phyloP scores from a whole-genome alignment of 345 rosid genomes.

The Bretschneidera sinensis region DNA sequence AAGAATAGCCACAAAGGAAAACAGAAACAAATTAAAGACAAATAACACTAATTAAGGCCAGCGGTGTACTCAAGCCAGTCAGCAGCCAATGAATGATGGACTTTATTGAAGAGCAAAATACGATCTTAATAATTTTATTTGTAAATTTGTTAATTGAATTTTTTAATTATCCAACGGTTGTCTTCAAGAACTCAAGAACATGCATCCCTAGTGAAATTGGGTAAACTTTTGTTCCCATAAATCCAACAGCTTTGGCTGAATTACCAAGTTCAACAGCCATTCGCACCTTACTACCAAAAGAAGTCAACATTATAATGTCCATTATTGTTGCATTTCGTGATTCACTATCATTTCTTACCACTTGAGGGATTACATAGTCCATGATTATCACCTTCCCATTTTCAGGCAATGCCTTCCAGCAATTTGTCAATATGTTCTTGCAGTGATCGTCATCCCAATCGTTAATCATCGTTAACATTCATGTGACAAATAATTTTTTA shows the following conservation, averaged over 20 bases:
- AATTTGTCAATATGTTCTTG: background rate
- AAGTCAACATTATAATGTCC: background rate
- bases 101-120: too few species aligned
- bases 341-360: background rate
- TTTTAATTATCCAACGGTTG: too few species aligned
- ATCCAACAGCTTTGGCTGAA: background rate
- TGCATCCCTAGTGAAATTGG: background rate
- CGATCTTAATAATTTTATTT: too few species aligned
- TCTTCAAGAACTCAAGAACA: conserved; percentile 2
- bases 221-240: background rate
- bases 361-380: background rate
- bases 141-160: too few species aligned
- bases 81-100: too few species aligned
- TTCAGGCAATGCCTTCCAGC: conserved; percentile 4
- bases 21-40: too few species aligned
- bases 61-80: too few species aligned
- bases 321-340: background rate
- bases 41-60: too few species aligned
- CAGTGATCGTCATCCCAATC: background rate
- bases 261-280: background rate
- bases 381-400: background rate
- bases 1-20: too few species aligned
- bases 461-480: too few species aligned
- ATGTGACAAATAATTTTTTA: too few species aligned
- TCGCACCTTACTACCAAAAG: background rate